These are phyloP conservation scores for Leccinum arenicola DNA, from an alignment of 768 basidiomycete species.

Conservation along the genomic window DNA sequence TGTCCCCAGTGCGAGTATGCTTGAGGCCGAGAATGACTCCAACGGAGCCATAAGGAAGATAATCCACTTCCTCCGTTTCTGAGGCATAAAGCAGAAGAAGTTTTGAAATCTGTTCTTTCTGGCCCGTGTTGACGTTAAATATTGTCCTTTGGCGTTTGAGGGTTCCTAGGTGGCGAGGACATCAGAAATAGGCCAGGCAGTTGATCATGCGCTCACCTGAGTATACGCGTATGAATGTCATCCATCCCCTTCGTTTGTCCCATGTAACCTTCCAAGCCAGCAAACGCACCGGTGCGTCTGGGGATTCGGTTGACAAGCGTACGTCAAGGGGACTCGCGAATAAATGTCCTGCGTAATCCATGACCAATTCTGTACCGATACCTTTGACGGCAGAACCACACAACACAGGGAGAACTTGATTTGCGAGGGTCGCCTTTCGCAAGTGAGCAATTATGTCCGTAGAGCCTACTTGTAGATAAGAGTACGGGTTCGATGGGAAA, in stretches of 20 bases:
- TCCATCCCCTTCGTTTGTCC: constrained; percentile 84
- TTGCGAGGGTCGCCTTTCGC: constrained; percentile 62
- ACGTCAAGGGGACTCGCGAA: constrained; percentile 77
- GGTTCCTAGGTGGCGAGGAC: constrained; percentile 42
- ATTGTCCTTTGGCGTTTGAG: constrained; percentile 60
- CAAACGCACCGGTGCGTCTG: constrained; percentile 52
- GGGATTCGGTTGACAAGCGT: constrained; percentile 40
- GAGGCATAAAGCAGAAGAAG: constrained; percentile 78
- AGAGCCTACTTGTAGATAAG: constrained; percentile 61
- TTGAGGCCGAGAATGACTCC: constrained; percentile 83
- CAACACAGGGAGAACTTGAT: constrained; percentile 71
- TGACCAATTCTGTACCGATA: constrained; percentile 74
- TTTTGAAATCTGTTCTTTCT: constrained; percentile 72
- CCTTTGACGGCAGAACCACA: constrained; percentile 82
- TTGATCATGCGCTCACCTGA: constrained; percentile 52
- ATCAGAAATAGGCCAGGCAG: neutral
- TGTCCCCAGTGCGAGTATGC: constrained; percentile 85
- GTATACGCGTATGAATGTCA: constrained; percentile 89
- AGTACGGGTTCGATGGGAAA: constrained; percentile 52
- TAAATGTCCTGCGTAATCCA: constrained; percentile 81
- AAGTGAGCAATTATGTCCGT: constrained; percentile 58
- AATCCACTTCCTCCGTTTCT: constrained; percentile 71
- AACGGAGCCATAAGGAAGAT: constrained; percentile 77
- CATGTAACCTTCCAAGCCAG: constrained; percentile 89
- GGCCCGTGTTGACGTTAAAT: constrained; percentile 63